These are phyloP conservation scores for Starmerella apis DNA, from an alignment of 805 yeast species.

Conservation along the genomic window DNA sequence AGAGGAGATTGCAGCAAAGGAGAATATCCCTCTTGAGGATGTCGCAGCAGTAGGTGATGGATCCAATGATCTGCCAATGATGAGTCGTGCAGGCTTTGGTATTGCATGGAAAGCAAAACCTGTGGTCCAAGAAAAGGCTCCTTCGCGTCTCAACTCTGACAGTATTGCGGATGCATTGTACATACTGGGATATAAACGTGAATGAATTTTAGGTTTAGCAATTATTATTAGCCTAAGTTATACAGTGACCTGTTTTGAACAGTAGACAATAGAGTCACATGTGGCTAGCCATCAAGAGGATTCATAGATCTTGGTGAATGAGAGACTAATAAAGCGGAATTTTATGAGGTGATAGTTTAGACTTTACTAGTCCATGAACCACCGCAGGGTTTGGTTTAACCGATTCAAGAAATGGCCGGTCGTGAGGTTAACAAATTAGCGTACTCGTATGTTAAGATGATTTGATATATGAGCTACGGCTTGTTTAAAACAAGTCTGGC, in stretches of 20 bases:
- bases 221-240: too few relatives aligned
- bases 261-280: too few relatives aligned
- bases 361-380: not conserved
- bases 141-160: slow-evolving; percentile 65
- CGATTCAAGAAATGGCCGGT: too few relatives aligned
- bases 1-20: slow-evolving; percentile 35
- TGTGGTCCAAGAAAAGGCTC: slow-evolving; percentile 73
- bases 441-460: not conserved
- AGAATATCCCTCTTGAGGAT: slow-evolving; percentile 28
- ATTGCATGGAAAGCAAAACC: slow-evolving; percentile 98
- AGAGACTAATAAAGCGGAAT: too few relatives aligned
- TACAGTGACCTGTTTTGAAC: too few relatives aligned
- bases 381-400: not conserved
- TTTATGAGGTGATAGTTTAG: too few relatives aligned
- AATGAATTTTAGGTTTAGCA: not conserved
- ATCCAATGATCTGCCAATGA: slow-evolving; percentile 89
- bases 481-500: too few relatives aligned
- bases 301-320: too few relatives aligned
- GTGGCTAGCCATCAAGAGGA: too few relatives aligned
- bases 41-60: slow-evolving; percentile 94
- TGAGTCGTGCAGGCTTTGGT: slow-evolving; percentile 85
- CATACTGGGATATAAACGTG: slow-evolving; percentile 47
- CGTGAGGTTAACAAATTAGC: too few relatives aligned
- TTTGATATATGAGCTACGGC: not conserved
- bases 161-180: slow-evolving; percentile 66